Percentiles rank a stretch among this genome's conserved stretches.
Evolutionary conservation across 2,329 filamentous ascomycete genomes (phyloP).

Genomic region (Pseudogymnoascus sp.): DNA sequence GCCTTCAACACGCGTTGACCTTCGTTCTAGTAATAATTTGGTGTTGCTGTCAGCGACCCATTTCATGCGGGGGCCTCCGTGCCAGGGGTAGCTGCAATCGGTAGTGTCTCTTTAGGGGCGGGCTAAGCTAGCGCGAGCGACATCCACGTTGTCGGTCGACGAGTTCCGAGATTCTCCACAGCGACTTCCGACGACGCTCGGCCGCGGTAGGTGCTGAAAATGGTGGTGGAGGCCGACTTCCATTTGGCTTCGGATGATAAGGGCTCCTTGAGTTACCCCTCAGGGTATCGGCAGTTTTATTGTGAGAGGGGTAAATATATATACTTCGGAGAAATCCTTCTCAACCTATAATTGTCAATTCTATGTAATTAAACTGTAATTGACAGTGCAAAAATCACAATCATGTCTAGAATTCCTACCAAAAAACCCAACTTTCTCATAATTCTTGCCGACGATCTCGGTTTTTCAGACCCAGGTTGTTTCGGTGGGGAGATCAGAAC

Average conservation of each 20-base stretch:
- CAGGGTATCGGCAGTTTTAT: neutral
- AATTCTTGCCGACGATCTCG: slow-evolving; percentile 39
- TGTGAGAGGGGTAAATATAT: neutral
- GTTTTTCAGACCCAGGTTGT: slow-evolving; percentile 39
- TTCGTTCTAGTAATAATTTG: neutral
- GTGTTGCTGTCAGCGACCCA: neutral
- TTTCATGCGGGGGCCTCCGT: neutral
- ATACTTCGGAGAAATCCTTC: neutral
- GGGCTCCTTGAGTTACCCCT: neutral
- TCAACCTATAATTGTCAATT: neutral
- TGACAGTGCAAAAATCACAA: neutral
- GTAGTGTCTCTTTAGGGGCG: neutral
- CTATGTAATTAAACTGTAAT: neutral
- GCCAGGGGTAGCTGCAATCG: neutral
- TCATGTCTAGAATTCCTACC: neutral
- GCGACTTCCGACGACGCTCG: neutral
- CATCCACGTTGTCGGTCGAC: neutral
- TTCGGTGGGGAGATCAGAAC: slow-evolving; percentile 54
- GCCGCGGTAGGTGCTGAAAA: neutral
- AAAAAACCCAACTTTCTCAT: slow-evolving; percentile 37
- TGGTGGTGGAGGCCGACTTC: neutral
- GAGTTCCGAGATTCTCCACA: neutral
- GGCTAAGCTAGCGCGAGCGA: neutral
- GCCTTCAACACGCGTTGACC: neutral
- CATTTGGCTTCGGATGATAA: neutral